A percentile compares a stretch with the other conserved stretches of the same genome.
Evolutionary conservation across 768 basidiomycete genomes (phyloP).

Genomic region (Mycena kentingensis): DNA sequence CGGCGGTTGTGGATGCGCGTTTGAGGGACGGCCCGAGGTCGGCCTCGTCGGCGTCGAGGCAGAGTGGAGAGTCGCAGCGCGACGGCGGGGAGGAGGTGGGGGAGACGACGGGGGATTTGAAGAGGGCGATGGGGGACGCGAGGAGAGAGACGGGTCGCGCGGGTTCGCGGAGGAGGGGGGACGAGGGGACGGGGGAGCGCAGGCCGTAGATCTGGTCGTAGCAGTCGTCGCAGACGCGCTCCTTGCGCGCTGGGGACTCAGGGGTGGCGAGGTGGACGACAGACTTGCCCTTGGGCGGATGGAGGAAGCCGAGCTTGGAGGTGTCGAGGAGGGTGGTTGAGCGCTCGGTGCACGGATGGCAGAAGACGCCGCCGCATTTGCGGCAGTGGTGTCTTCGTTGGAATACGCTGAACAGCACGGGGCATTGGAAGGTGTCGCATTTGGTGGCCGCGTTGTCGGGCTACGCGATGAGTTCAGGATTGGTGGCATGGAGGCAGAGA

Average conservation of each 20-base stretch:
- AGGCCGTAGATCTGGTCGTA: conserved; percentile 71
- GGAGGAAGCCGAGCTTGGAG: conserved; percentile 66
- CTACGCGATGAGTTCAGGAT: conserved; percentile 36
- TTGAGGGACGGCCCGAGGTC: conserved; percentile 22
- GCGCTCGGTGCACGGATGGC: conserved; percentile 60
- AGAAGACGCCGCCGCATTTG: conserved; percentile 82
- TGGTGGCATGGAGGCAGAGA: conserved; percentile 6
- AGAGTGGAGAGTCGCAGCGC: conserved; percentile 26
- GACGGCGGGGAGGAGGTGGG: conserved; percentile 32
- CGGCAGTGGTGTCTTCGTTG: conserved; percentile 84
- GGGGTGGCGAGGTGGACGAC: conserved; percentile 59
- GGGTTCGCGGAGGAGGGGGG: conserved; percentile 37
- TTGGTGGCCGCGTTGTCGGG: conserved; percentile 59
- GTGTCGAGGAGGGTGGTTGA: conserved; percentile 70
- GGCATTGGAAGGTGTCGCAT: conserved; percentile 79
- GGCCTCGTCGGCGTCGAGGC: conserved; percentile 23
- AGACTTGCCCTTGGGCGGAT: conserved; percentile 70
- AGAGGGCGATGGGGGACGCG: conserved; percentile 40
- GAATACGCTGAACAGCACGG: conserved; percentile 61
- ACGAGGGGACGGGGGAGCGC: conserved; percentile 43
- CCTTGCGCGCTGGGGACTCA: conserved; percentile 54
- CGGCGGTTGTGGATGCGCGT: conserved; percentile 38
- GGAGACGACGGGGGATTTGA: conserved; percentile 38
- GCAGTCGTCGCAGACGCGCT: conserved; percentile 80
- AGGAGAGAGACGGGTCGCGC: conserved; percentile 36